These are phyloP conservation scores for Castanea crenata DNA, from an alignment of 306 rosid genomes.

Conservation along the genomic window DNA sequence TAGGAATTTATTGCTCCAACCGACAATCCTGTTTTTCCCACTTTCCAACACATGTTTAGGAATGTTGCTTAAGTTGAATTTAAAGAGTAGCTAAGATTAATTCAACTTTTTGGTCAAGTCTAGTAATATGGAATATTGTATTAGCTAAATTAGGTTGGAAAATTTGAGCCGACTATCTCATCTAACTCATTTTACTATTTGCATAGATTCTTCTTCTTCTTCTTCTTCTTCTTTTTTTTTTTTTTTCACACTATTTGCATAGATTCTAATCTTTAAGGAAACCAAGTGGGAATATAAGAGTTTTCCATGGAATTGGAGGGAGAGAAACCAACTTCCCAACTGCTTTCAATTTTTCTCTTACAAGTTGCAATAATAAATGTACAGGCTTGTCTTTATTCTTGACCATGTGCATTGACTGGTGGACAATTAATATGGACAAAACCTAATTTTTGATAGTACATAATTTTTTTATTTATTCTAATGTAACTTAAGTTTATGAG, in stretches of 20 bases:
- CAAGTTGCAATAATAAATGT: slow-evolving; percentile 1
- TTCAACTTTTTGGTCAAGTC: no score
- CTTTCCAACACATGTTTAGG: neutral
- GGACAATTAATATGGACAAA: no score
- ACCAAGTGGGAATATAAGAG: neutral
- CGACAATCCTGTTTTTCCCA: neutral
- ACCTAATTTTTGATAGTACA: no score
- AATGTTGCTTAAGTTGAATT: neutral
- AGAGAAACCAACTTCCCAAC: slow-evolving; percentile 9
- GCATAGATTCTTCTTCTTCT: no score
- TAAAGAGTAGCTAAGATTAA: no score
- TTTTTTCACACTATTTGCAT: no score
- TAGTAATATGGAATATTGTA: no score
- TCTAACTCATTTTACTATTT: no score
- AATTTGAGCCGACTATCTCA: no score
- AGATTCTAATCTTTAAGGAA: neutral
- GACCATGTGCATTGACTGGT: neutral
- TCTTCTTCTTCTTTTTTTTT: no score
- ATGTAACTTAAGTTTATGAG: accelerated
- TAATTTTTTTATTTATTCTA: no score
- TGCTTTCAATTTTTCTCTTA: slow-evolving; percentile 3
- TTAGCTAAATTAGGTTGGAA: no score
- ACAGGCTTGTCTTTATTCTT: neutral
- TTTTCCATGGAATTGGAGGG: neutral
- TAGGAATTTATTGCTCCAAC: neutral